phyloP scores from a whole-genome alignment of 805 yeast species.

The Geotrichum ghanense region DNA sequence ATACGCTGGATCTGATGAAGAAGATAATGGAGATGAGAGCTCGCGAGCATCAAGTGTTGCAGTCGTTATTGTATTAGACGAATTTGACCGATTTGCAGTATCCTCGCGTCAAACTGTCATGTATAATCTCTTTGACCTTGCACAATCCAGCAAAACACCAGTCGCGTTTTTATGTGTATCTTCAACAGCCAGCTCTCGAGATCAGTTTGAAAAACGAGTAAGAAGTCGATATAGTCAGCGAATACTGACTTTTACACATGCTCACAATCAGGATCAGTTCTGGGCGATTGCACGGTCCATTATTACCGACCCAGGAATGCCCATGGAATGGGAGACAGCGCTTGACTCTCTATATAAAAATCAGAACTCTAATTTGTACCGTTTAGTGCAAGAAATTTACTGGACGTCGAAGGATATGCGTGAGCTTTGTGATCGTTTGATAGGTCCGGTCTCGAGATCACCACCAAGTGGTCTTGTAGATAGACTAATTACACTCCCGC shows the following conservation, averaged over 20 bases:
- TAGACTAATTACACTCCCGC: background rate
- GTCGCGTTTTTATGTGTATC: constrained; percentile 75
- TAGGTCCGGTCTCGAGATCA: constrained; percentile 24
- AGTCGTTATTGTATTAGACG: constrained; percentile 71
- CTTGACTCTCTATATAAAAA: constrained; percentile 9
- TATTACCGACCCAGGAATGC: constrained; percentile 19
- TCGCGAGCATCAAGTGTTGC: constrained; percentile 31
- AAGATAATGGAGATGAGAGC: constrained; percentile 9
- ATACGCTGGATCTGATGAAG: constrained; percentile 17
- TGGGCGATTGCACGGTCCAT: constrained; percentile 34
- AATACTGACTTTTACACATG: constrained; percentile 46
- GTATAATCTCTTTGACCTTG: constrained; percentile 79
- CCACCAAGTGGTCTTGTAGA: background rate
- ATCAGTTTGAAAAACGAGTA: constrained; percentile 81
- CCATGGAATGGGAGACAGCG: constrained; percentile 14
- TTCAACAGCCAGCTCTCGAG: constrained; percentile 63
- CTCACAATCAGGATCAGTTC: constrained; percentile 38
- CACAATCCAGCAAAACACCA: constrained; percentile 61
- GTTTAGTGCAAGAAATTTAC: constrained; percentile 25
- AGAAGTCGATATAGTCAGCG: constrained; percentile 82
- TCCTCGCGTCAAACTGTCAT: constrained; percentile 70
- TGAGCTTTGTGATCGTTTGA: constrained; percentile 25
- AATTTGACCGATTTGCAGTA: constrained; percentile 66
- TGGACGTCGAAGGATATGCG: constrained; percentile 50
- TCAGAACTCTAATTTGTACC: constrained; percentile 24